phyloP scores from a whole-genome alignment of 164 flowering plant species.

The Aristolochia fimbriata region DNA sequence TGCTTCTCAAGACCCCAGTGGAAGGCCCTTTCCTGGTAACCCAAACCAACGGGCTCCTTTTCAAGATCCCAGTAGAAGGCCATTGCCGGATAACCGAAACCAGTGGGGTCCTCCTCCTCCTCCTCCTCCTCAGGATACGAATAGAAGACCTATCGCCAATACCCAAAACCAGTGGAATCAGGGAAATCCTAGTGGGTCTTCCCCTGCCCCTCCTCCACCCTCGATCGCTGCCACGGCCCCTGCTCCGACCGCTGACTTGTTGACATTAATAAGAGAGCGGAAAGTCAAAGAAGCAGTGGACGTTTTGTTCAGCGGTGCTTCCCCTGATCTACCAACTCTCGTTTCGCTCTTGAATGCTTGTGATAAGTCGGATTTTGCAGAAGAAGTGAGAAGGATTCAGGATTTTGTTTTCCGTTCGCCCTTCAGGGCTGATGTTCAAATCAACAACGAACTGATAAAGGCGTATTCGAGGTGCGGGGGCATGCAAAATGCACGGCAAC shows the following conservation, averaged over 20 bases:
- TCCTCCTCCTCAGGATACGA: background rate
- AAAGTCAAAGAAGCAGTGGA: constrained; percentile 63
- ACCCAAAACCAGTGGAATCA: constrained; percentile 6
- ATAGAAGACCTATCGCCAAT: too few species aligned
- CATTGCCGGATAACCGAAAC: background rate
- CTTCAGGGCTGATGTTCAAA: constrained; percentile 37
- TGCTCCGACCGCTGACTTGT: constrained; percentile 24
- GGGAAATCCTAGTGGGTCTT: constrained; percentile 2
- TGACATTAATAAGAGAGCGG: constrained; percentile 37
- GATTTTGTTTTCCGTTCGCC: constrained; percentile 44
- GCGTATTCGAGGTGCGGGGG: constrained; percentile 61
- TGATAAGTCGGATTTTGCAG: constrained; percentile 32
- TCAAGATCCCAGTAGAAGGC: background rate
- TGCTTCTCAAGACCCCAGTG: background rate
- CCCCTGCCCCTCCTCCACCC: constrained; percentile 4
- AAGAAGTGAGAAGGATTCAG: constrained; percentile 59
- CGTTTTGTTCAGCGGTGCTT: constrained; percentile 46
- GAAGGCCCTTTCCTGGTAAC: background rate
- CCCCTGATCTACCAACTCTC: constrained; percentile 39
- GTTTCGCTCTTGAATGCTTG: constrained; percentile 32
- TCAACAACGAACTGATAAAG: constrained; percentile 47
- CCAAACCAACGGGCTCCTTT: constrained; percentile 3
- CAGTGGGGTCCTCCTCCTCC: constrained; percentile 3
- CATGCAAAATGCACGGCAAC: constrained; percentile 60
- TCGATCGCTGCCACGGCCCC: background rate